Evolutionary conservation across 2,329 filamentous ascomycete genomes (phyloP).

Genomic region (Biscogniauxia mediterranea): DNA sequence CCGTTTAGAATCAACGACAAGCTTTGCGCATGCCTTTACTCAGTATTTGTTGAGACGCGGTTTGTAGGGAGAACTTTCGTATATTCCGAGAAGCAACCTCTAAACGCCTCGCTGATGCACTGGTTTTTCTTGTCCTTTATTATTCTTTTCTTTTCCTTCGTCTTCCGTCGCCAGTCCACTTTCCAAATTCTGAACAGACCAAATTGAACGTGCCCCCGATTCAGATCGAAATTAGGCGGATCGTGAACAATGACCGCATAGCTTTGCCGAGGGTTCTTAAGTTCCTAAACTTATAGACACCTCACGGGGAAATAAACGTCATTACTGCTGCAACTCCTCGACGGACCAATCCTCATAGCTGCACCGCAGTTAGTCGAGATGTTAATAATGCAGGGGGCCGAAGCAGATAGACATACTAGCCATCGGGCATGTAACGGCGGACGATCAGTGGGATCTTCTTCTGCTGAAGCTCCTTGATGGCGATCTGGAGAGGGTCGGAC

Average conservation of each 20-base stretch:
- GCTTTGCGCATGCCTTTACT: conserved; percentile 16
- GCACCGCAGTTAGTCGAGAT: conserved; percentile 20
- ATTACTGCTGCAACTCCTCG: conserved; percentile 77
- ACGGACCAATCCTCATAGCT: conserved; percentile 99
- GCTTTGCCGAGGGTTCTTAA: background rate
- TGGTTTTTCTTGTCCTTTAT: conserved; percentile 18
- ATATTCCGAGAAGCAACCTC: conserved; percentile 26
- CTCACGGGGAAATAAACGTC: background rate
- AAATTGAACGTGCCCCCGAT: background rate
- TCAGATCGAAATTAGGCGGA: background rate
- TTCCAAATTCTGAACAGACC: background rate
- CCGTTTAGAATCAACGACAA: conserved; percentile 10
- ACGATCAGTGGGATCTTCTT: conserved; percentile 99
- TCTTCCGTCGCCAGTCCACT: background rate
- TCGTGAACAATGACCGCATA: background rate
- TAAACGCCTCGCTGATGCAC: conserved; percentile 32
- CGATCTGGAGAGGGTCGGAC: conserved; percentile 95
- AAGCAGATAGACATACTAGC: conserved; percentile 65
- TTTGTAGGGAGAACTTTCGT: background rate
- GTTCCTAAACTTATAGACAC: background rate
- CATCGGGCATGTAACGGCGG: conserved; percentile 91
- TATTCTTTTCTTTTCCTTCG: conserved; percentile 7
- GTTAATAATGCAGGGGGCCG: conserved; percentile 3
- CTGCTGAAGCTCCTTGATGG: conserved; percentile 93
- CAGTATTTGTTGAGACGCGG: background rate